Evolutionary conservation across 2,329 filamentous ascomycete genomes (phyloP), one percentile per base, ranked within the genome.

Genomic region (Aspergillus persii): DNA sequence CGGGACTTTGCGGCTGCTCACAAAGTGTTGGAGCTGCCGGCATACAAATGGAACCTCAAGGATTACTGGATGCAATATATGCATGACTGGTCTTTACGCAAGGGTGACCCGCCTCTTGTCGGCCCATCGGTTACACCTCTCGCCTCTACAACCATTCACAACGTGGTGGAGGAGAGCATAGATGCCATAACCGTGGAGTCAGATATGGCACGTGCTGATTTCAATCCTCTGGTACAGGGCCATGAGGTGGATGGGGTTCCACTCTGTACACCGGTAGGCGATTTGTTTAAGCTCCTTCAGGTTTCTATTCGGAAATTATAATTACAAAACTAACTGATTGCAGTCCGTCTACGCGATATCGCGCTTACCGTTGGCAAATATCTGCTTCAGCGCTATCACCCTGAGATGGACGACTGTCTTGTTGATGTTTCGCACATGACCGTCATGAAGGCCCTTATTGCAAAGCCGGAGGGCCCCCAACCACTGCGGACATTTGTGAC

Each of bases 31-130:
- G 78, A 84, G 29, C 76, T 92, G 2, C 88, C 88, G 2, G 81
- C 83, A 0, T 92, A 91, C 69, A 81, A 81, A 1, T 92, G 88
- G 71, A 87, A 91, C 68, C 79, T 85, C 62, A 90, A 90, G 79
- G 86, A 84, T 65, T 90, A 91, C 76, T 90, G 87, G 87, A 80
- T 90, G 18, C 85, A 87, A 69, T 90, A 90, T 72, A 80, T 82
- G 62, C 88, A 90, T 61, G 87, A 91, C 73, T 92, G 89, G 87
- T 84, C 81, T 33, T 76, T 92, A 41, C 86, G 83, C 61, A 92
- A 92, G n/a, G 23, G 39, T 11, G 36, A 47, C 44, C 3, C 44
- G 18, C 44, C 44, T 47, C 44, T 47, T 6, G 44, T 47, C 44
- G 18, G 5, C 18, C 47, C 8, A 36, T 39, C 26, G 4, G 23